Evolutionary conservation across 148 eudicot species (phyloP).

Genomic region (Heliosperma pusillum): DNA sequence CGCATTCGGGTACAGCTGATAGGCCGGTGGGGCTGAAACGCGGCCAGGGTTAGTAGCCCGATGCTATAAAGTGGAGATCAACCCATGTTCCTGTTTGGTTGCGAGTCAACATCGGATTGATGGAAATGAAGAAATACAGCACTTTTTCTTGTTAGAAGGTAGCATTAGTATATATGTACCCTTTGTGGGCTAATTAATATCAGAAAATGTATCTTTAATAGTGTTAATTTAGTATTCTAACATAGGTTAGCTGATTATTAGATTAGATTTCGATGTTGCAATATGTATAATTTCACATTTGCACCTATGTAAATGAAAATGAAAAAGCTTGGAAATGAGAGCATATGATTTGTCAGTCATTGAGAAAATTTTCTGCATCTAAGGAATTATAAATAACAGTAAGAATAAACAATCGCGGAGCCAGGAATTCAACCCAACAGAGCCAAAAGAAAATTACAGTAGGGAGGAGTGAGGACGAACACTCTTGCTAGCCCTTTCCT

Average conservation of each 20-base stretch:
- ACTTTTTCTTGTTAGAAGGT: constrained; percentile 14
- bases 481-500: too few species aligned
- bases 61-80: constrained; percentile 16
- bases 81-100: constrained; percentile 34
- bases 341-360: not conserved
- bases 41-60: constrained; percentile 18
- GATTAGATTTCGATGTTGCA: constrained; percentile 5
- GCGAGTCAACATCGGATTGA: constrained; percentile 27
- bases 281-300: constrained; percentile 9
- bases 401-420: too few species aligned
- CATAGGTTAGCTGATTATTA: constrained; percentile 15
- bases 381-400: not conserved
- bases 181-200: constrained; percentile 6
- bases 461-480: too few species aligned
- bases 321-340: not conserved
- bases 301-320: constrained; percentile 15
- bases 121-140: constrained; percentile 1
- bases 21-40: constrained; percentile 2
- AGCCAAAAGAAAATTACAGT: too few species aligned
- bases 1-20: constrained; percentile 2
- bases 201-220: constrained; percentile 1
- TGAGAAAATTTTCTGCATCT: not conserved
- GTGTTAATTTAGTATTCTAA: constrained; percentile 11
- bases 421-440: too few species aligned
- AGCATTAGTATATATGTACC: constrained; percentile 8